Evolutionary conservation across 768 basidiomycete species (phyloP), one percentile per base, ranked within the genome.

Genomic region (Pleurotus djamor): DNA sequence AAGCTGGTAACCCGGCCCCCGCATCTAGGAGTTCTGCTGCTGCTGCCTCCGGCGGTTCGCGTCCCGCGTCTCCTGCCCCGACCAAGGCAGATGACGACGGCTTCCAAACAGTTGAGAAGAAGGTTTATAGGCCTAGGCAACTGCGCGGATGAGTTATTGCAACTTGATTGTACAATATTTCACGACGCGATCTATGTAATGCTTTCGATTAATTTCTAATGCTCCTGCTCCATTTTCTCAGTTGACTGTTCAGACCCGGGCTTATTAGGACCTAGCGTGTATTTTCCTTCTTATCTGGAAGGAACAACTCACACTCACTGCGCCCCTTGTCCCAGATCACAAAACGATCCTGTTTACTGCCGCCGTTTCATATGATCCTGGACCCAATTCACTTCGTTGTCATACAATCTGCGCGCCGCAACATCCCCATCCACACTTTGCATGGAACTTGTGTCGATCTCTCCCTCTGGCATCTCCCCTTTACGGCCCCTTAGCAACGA

Each of bases 71-170:
- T 9, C 63, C 67, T 34, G 60, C 65, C 7, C 59, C 68, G 14
- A 45, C 60, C 44, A 74, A 74, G 63, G 82, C 77, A 65, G 87
- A 89, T 44, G 77, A 84, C 3, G 90, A 92, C 65, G 89, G 91
- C 3, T 91, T 91, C 79, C 84, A 87, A 71, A 78, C 84, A 28
- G 86, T 88, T 38, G 71, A 71, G 58, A 74, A 74, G 65, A 71
- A 75, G 45, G 50, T 52, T 10, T 55, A 28, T 14, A 38, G 32
- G 32, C 54, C 54, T 33, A n/a, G 54, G 38, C 54, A 55, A 21
- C 33, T 55, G 38, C 36, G 54, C 4, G 36, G 41, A 55, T 55
- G n/a, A 28, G 14, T 43, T 41, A 16, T 43, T 55, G 9, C 21
- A 16, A 13, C 12, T 5, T 32, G 37, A 10, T 41, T 55, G 38